Evolutionary conservation across 495 filamentous ascomycete species (phyloP).

Genomic region (Friedmanniomyces endolithicus): DNA sequence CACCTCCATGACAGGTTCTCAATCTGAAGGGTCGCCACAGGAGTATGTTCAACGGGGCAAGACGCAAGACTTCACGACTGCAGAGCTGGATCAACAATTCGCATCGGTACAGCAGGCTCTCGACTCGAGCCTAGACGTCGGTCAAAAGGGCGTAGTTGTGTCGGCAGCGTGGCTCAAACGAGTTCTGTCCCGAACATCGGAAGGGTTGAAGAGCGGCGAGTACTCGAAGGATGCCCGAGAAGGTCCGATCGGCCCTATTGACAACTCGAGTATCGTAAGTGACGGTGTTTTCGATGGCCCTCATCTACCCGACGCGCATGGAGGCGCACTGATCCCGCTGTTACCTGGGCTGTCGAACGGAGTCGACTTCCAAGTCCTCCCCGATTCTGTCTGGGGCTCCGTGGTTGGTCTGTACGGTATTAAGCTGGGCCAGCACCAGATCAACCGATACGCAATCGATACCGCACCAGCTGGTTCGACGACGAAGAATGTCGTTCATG

Average conservation of each 20-base stretch:
- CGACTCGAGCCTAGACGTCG: slow-evolving; percentile 45
- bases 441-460: slow-evolving; percentile 68
- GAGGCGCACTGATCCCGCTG: slow-evolving; percentile 59
- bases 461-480: slow-evolving; percentile 40
- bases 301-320: slow-evolving; percentile 40
- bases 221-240: slow-evolving; percentile 48
- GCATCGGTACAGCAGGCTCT: slow-evolving; percentile 48
- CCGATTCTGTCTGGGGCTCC: slow-evolving; percentile 66
- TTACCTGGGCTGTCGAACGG: slow-evolving; percentile 51
- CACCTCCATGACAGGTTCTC: slow-evolving; percentile 10
- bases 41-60: background rate
- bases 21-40: slow-evolving; percentile 1
- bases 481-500: slow-evolving; percentile 60
- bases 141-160: slow-evolving; percentile 64
- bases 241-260: slow-evolving; percentile 64
- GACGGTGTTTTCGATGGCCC: slow-evolving; percentile 15
- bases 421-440: slow-evolving; percentile 53
- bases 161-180: slow-evolving; percentile 66
- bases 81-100: slow-evolving; percentile 62
- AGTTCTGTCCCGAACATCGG: slow-evolving; percentile 55
- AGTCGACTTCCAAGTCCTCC: slow-evolving; percentile 66
- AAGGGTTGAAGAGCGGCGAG: slow-evolving; percentile 38
- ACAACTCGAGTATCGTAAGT: slow-evolving; percentile 53
- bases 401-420: slow-evolving; percentile 74
- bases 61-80: slow-evolving; percentile 25